Base-by-base conservation (phyloP, 1,284 basidiomycete genomes). In the Mycena citricolor region DNA sequence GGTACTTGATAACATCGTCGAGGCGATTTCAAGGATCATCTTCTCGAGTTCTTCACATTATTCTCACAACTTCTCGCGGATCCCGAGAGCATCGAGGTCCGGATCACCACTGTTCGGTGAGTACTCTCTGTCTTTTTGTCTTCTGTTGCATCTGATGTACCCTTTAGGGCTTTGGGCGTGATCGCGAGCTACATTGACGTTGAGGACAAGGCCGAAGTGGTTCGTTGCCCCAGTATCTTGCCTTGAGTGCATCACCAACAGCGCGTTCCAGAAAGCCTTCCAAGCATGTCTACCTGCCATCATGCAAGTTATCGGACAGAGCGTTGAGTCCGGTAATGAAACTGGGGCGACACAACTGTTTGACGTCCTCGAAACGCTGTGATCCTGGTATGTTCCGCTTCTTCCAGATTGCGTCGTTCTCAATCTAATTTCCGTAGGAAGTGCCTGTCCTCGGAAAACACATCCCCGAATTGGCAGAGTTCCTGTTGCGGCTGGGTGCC, bases 311-410 rank as follows among this genome's bases (percentile, higher is more conserved):
- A 84, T 98, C 35, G 86, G 90, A 29, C 87, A 94, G 65, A 81
- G 83, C 42, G 79, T 99, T n/a, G 88, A 90, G 60, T 68, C 79
- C 32, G 81, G 76, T 32, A 86, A 98, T 61, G 90, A 93, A 61
- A 77, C 79, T 32, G 85, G 84, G 49, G 90, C 90, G 44, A 86
- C 94, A 52, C 85, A 95, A 60, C 76, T 94, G 24, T 97, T 97
- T 59, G 97, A 99, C 61, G 91, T 97, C 19, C 80, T 99, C 54
- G 97, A 99, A 73, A 95, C 92, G 1, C 81, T 99, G 43, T 97
- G 40, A 95, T 97, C 60, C 79, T 97, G 44, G 89, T 87, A 54
- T 49, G 80, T 66, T 21, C 22, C n/a, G 14, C 26, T 23, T 20
- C 8, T 8, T 39, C 20, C 46, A 13, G 26, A n/a, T 29, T 14